Evolutionary conservation across 78 protist species (phyloP), one percentile per base, ranked within the genome.

Genomic region (Guillardia theta): DNA sequence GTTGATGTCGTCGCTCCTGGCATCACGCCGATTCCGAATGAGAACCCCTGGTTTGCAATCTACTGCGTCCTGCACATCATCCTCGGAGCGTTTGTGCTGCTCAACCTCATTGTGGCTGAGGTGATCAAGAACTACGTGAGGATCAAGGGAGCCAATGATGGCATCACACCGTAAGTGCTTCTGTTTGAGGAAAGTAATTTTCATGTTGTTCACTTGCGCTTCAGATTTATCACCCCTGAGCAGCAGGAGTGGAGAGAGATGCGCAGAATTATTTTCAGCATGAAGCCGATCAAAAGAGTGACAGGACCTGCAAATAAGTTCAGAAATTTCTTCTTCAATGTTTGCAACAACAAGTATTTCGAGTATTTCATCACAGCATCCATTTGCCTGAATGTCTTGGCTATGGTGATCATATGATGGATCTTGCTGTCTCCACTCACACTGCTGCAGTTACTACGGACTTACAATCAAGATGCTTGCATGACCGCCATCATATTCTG

Each of bases 31-130:
- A 8, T 88, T 30, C 93, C 93, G 45, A 45, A 88, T 30, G 6
- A 1, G 30, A 2, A 39, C 48, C 44, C 39, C 19, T 43, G 4
- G 4, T 1, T 0, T 0, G 93, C 88, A 21, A 19, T 64, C 30
- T 93, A 47, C 78, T 93, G 92, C 48, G 93, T 94, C 37, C 18
- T 48, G 22, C 62, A 80, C 18, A 53, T 92, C 80, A 1, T 95
- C 18, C 9, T 93, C 45, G 93, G 94, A 21, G 76, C 94, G 36
- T 94, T 87, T 27, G 93, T 94, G n/a, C 30, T 94, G 37, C 64
- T 93, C 70, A 93, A 92, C 58, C 24, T 96, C 41, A 36, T 54
- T 6, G 77, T 94, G 15, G 97, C 70, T 30, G 45, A 62, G 48
- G 95, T 96, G 36, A 41, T 96, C 76, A 88, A 48, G 94, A 41